phyloP scores from a whole-genome alignment of 2,329 filamentous ascomycete genomes.

The Aureobasidium sp. region DNA sequence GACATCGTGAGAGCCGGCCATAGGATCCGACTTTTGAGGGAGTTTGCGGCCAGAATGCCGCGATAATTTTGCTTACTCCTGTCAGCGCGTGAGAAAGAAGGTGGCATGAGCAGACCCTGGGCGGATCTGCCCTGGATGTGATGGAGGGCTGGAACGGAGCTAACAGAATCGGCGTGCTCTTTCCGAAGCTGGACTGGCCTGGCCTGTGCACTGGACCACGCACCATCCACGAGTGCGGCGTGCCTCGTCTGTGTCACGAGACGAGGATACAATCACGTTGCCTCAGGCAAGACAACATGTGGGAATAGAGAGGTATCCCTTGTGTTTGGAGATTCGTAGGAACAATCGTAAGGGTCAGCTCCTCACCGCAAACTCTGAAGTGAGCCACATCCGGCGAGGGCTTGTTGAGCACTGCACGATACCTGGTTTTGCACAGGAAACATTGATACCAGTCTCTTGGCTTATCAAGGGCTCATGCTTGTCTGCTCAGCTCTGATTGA shows the following conservation, averaged over 20 bases:
- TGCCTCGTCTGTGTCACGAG: constrained; percentile 3
- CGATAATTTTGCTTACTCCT: not conserved
- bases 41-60: not conserved
- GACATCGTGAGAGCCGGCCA: constrained; percentile 30
- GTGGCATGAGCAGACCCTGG: not conserved
- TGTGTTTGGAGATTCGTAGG: too few relatives aligned
- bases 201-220: too few relatives aligned
- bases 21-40: constrained; percentile 18
- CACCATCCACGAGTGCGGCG: too few relatives aligned
- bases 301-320: too few relatives aligned
- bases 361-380: too few relatives aligned
- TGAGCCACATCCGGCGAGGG: too few relatives aligned
- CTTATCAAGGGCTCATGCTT: constrained; percentile 7
- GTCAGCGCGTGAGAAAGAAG: not conserved
- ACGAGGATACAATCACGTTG: not conserved
- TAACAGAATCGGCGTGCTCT: constrained; percentile 6
- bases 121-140: too few relatives aligned
- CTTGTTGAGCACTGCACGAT: not conserved
- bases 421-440: constrained; percentile 1
- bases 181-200: too few relatives aligned
- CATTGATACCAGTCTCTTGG: constrained; percentile 5
- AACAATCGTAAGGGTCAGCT: too few relatives aligned
- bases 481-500: constrained; percentile 3
- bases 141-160: constrained; percentile 8
- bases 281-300: too few relatives aligned